Conservation (phyloP, 2,329 filamentous ascomycete species). For the Didymosphaeria variabile region DNA sequence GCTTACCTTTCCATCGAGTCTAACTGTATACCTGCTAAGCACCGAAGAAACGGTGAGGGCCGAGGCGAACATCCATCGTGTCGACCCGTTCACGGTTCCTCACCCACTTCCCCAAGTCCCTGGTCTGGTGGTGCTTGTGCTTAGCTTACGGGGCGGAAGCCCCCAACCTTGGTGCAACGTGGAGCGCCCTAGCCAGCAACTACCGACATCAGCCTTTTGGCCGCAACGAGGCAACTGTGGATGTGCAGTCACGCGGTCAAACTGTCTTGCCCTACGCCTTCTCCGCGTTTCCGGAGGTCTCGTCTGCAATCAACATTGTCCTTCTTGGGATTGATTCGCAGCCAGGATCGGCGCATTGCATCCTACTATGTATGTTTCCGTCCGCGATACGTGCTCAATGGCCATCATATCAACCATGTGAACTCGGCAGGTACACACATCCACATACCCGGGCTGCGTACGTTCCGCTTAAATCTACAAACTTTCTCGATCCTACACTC, state of each 20-base stretch:
- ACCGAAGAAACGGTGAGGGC: conserved; percentile 23
- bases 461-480: conserved; percentile 13
- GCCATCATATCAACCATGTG: conserved; percentile 6
- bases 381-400: conserved; percentile 8
- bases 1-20: conserved; percentile 18
- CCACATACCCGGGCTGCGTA: conserved; percentile 16
- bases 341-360: neutral
- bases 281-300: conserved; percentile 19
- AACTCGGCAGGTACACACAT: conserved; percentile 5
- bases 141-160: conserved; percentile 27
- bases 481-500: conserved; percentile 23
- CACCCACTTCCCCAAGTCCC: conserved; percentile 23
- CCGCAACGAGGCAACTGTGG: conserved; percentile 17
- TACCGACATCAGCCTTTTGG: conserved; percentile 16
- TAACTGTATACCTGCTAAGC: neutral
- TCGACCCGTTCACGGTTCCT: conserved; percentile 26
- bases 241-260: conserved; percentile 16
- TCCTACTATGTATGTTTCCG: neutral
- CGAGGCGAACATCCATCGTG: conserved; percentile 24
- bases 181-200: conserved; percentile 5
- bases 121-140: conserved; percentile 20
- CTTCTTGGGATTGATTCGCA: neutral
- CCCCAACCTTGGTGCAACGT: conserved; percentile 24
- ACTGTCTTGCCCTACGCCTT: conserved; percentile 10
- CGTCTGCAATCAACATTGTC: conserved; percentile 10